Evolutionary conservation across 176 grass and related monocot genomes (phyloP), one percentile per base, ranked within the genome.

Genomic region (Oryza australiensis): DNA sequence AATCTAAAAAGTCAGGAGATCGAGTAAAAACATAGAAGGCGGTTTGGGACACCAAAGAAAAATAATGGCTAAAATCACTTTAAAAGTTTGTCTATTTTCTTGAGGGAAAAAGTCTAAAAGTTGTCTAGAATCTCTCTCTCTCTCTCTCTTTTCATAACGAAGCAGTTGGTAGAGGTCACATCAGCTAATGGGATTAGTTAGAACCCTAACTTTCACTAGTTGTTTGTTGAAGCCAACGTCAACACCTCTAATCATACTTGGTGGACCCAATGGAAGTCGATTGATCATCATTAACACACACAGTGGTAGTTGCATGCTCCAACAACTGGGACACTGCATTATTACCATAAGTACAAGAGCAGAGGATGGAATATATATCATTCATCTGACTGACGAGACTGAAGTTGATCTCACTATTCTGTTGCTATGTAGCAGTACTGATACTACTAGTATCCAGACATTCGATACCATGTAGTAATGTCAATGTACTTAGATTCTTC

Each of bases 101-200:
- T 37, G 35, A 37, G 35, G 35, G 6, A 37, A 37, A 37, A 8
- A 4, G 35, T 1, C 35, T 37, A 37, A 37, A 9, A 23, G 7
- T 24, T 60, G 55, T 60, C 20, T 10, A 60, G 7, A 60, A 55
- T 55, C 4, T 53, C 1, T 22, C 16, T 55, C 20, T 55, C 4
- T 53, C 1, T 22, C 16, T 55, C 20, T n/a, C 0, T 55, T 55
- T 55, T 55, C 51, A 55, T 49, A 49, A 28, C n/a, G 34, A 45
- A 73, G 78, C 73, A 73, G 78, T 82, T 73, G 79, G 60, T 82
- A 62, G 22, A 62, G 30, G 66, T 82, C 83, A 74, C 80, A 62
- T 75, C 66, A 82, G 11, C 49, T 76, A 77, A 75, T 48, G 48
- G 78, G 42, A 82, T 82, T 82, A 78, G 73, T 86, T 86, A 66